Evolutionary conservation across 2,329 filamentous ascomycete genomes (phyloP), one percentile per base, ranked within the genome.

Genomic region (Leptographium wingfieldii): DNA sequence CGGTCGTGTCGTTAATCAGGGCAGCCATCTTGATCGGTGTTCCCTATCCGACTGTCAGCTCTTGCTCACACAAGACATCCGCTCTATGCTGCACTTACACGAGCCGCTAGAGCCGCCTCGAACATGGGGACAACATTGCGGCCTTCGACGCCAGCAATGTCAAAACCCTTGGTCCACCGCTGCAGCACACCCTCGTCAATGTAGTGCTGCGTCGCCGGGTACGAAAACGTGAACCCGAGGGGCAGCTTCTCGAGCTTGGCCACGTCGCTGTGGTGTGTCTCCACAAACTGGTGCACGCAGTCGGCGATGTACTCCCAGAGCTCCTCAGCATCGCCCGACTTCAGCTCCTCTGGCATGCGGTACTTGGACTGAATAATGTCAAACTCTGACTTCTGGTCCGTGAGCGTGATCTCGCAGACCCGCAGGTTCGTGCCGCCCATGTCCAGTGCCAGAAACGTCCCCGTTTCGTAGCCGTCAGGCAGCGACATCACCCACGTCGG

Each of bases 311-410:
- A 96, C 68, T 92, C 90, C 90, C 91, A 97, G 5, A 96, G 82
- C 73, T 95, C 88, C 48, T 95, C 89, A 3, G 87, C 82, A 43
- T 84, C 83, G 52, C 89, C 90, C 1, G 86, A 90, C 77, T 95
- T 96, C 66, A 97, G 81, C 73, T 95, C 90, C 69, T 95, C 88
- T 0, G 92, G 92, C 82, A 97, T 91, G 64, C 87, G 86, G 75
- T 96, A 96, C 76, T 96, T 96, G 69, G 90, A 94, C 76, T 97
- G 92, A 65, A 92, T 90, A 69, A 96, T 95, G 71, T 94, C 90
- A 74, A 94, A 95, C 72, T 92, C 88, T 58, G 90, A 92, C 76
- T 90, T 88, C 70, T 90, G 83, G 60, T 95, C 87, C 29, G 90
- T 90, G 69, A 97, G 76, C 62, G 86, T 90, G 69, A 97, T 92